Percentiles rank a stretch among this genome's conserved stretches.
Evolutionary conservation across 306 rosid genomes (phyloP).

Genomic region (peach (Prunus persica)): DNA sequence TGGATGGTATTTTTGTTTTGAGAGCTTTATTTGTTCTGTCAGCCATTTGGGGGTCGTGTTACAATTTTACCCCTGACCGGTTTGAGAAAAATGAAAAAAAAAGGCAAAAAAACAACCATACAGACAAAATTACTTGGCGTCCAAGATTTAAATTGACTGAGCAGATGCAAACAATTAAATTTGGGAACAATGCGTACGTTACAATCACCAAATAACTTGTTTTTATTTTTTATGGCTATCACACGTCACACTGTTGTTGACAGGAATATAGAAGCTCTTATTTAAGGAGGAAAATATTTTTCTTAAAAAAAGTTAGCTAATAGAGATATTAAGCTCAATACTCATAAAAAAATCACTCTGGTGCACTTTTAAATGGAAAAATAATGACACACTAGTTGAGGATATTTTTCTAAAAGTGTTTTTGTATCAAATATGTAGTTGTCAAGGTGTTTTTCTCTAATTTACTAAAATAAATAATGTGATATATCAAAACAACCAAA

Average conservation of each 20-base stretch:
- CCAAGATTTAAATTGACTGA: neutral
- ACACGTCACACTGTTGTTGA: neutral
- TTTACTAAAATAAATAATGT: too few species aligned
- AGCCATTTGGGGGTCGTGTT: conserved; percentile 11
- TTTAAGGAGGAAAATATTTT: too few species aligned
- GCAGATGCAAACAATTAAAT: neutral
- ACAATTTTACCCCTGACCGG: conserved; percentile 22
- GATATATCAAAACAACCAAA: too few species aligned
- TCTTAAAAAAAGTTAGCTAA: too few species aligned
- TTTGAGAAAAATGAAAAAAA: neutral
- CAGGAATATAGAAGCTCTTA: too few species aligned
- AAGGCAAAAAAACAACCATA: neutral
- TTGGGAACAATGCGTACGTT: neutral
- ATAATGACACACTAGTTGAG: too few species aligned
- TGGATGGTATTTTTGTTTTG: neutral
- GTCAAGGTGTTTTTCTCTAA: too few species aligned
- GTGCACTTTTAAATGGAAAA: too few species aligned
- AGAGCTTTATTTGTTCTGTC: neutral
- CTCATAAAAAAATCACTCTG: too few species aligned
- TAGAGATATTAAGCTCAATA: too few species aligned
- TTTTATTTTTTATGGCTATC: neutral
- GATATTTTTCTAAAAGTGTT: too few species aligned
- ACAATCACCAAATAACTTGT: neutral
- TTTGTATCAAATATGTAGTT: too few species aligned
- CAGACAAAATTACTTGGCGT: neutral